Percentiles rank a stretch among this genome's conserved stretches.
Evolutionary conservation across 305 asterid species (phyloP).

Genomic region (Rubia balearica): DNA sequence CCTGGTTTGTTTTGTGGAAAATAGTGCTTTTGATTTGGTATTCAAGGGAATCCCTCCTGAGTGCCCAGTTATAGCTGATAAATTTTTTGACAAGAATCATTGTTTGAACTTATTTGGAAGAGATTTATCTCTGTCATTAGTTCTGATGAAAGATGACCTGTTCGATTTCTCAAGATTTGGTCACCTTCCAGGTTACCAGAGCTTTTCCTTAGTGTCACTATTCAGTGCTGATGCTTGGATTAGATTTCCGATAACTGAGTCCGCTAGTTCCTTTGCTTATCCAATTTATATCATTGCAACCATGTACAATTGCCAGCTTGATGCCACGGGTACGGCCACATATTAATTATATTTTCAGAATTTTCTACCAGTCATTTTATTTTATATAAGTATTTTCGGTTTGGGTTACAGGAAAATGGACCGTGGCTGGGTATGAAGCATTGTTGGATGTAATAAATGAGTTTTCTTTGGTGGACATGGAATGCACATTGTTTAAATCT

Average conservation of each 20-base stretch:
- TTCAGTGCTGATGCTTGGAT: slow-evolving; percentile 80
- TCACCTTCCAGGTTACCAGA: slow-evolving; percentile 24
- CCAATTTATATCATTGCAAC: slow-evolving; percentile 65
- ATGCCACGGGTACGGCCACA: slow-evolving; percentile 49
- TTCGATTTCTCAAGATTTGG: slow-evolving; percentile 26
- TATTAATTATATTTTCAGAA: slow-evolving; percentile 12
- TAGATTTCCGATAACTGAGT: slow-evolving; percentile 54
- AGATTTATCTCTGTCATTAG: slow-evolving; percentile 63
- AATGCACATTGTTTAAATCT: slow-evolving; percentile 45
- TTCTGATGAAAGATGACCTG: slow-evolving; percentile 35
- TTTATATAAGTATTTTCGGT: slow-evolving; percentile 10
- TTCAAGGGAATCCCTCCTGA: slow-evolving; percentile 61
- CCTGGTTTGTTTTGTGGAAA: slow-evolving; percentile 32
- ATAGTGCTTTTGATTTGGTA: slow-evolving; percentile 33
- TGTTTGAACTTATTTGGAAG: slow-evolving; percentile 68
- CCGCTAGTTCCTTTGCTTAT: slow-evolving; percentile 26
- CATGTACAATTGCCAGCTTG: slow-evolving; percentile 52
- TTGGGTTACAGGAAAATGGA: slow-evolving; percentile 44
- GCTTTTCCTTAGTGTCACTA: slow-evolving; percentile 43
- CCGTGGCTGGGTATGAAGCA: slow-evolving; percentile 49
- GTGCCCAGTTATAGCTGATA: slow-evolving; percentile 52
- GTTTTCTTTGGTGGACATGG: slow-evolving; percentile 54
- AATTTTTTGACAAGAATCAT: slow-evolving; percentile 48
- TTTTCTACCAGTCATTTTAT: slow-evolving; percentile 7
- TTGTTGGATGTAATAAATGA: slow-evolving; percentile 50